Conservation (phyloP, 2,329 filamentous ascomycete genomes). For the Alternaria panax region DNA sequence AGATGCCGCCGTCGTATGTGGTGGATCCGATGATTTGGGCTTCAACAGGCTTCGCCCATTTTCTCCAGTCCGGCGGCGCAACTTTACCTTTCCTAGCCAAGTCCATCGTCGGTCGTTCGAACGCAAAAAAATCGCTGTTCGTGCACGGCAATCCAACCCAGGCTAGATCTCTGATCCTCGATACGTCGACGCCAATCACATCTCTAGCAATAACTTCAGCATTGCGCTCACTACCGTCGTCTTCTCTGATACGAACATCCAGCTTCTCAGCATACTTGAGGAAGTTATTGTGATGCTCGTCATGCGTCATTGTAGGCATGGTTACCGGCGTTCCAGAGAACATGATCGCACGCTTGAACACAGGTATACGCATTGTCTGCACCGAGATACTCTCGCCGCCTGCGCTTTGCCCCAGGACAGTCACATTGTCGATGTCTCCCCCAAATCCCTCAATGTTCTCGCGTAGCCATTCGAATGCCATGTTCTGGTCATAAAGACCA, state of each 20-base stretch:
- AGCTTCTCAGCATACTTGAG: conserved; percentile 11
- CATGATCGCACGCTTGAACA: conserved; percentile 25
- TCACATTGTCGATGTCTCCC: conserved; percentile 33
- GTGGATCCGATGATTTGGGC: conserved; percentile 23
- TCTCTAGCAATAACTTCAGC: conserved; percentile 4
- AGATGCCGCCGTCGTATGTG: conserved; percentile 27
- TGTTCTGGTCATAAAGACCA: conserved; percentile 42
- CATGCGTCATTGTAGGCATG: conserved; percentile 22
- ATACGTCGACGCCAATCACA: conserved; percentile 11
- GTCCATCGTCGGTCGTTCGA: conserved; percentile 17
- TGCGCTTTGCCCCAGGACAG: conserved; percentile 10
- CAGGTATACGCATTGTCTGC: conserved; percentile 14
- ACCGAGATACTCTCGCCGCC: conserved; percentile 46
- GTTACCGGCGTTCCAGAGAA: conserved; percentile 24
- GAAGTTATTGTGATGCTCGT: conserved; percentile 22
- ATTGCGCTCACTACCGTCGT: neutral
- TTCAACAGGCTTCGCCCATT: conserved; percentile 14
- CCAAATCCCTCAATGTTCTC: conserved; percentile 47
- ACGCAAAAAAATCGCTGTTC: conserved; percentile 15
- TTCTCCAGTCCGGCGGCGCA: neutral
- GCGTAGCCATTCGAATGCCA: conserved; percentile 49
- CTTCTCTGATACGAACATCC: conserved; percentile 3
- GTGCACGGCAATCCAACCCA: conserved; percentile 26
- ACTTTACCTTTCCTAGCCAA: neutral
- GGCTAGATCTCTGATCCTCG: conserved; percentile 17